Percentiles rank a stretch among this genome's conserved stretches.
Conservation (phyloP, 2,329 filamentous ascomycete species). For the Epicoccum nigrum region DNA sequence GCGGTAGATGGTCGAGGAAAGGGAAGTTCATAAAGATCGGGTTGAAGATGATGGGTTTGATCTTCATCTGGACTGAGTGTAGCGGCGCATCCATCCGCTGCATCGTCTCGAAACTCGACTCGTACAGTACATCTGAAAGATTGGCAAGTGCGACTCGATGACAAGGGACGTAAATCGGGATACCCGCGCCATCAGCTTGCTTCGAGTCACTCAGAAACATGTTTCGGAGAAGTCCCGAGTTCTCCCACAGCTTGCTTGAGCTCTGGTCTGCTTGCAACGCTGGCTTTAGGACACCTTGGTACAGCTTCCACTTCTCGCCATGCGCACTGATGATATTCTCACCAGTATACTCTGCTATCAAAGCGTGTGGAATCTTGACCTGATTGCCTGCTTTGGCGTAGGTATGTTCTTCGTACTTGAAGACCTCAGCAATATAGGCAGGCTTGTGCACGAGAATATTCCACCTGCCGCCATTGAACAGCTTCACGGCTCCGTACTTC, state of each 20-base stretch:
- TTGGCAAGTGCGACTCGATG: constrained; percentile 50
- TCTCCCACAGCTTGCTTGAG: constrained; percentile 29
- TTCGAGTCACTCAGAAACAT: constrained; percentile 41
- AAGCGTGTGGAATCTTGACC: constrained; percentile 40
- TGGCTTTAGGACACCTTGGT: constrained; percentile 38
- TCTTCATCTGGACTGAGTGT: constrained; percentile 29
- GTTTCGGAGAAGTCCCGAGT: constrained; percentile 28
- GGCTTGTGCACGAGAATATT: constrained; percentile 56
- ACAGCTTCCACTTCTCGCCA: constrained; percentile 42
- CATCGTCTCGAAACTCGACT: constrained; percentile 35
- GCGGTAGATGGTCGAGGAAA: constrained; percentile 29
- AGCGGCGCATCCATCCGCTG: constrained; percentile 28
- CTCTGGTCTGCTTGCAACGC: constrained; percentile 38
- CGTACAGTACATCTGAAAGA: constrained; percentile 42
- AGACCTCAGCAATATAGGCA: constrained; percentile 50
- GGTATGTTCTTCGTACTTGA: constrained; percentile 39
- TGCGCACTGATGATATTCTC: constrained; percentile 45
- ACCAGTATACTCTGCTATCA: constrained; percentile 39
- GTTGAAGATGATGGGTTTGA: constrained; percentile 37
- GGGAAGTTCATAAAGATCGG: constrained; percentile 38
- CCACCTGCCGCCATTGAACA: constrained; percentile 59
- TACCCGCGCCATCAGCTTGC: constrained; percentile 22
- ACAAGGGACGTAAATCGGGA: constrained; percentile 41
- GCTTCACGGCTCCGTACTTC: constrained; percentile 54
- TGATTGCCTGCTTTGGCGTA: constrained; percentile 43